Conservation (phyloP, 768 basidiomycete species). For the Megacollybia marginata region DNA sequence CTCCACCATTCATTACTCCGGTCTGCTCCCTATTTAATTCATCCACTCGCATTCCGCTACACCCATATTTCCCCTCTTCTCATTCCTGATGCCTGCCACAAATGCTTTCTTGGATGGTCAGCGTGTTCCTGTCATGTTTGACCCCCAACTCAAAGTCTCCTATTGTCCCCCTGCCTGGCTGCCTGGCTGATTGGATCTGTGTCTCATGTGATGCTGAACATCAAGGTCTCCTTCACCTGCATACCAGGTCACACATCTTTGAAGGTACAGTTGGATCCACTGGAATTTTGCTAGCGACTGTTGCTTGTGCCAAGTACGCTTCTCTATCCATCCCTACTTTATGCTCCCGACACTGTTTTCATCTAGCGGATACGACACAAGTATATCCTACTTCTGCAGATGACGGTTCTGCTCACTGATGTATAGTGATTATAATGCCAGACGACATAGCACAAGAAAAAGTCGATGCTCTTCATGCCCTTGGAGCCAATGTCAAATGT, state of each 20-base stretch:
- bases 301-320: slow-evolving; percentile 78
- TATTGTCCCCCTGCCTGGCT: no score
- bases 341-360: slow-evolving; percentile 1
- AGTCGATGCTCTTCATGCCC: no score
- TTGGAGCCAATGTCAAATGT: slow-evolving; percentile 85
- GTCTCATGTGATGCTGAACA: slow-evolving; percentile 94
- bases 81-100: no score
- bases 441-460: slow-evolving; percentile 91
- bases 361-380: slow-evolving; percentile 78
- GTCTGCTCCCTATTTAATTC: no score
- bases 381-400: slow-evolving; percentile 32
- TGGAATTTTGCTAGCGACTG: slow-evolving; percentile 92
- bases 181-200: neutral
- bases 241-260: slow-evolving; percentile 89
- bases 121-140: no score
- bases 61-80: no score
- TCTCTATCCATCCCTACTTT: neutral
- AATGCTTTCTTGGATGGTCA: no score
- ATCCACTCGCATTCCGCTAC: no score
- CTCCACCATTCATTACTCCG: no score
- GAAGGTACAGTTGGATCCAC: slow-evolving; percentile 97
- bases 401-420: slow-evolving; percentile 1
- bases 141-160: no score
- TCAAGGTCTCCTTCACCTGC: slow-evolving; percentile 70
- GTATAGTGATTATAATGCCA: slow-evolving; percentile 78